Base-by-base conservation (phyloP, 192 early-diverging fungal genomes). In the Rhizophagus clarus region DNA sequence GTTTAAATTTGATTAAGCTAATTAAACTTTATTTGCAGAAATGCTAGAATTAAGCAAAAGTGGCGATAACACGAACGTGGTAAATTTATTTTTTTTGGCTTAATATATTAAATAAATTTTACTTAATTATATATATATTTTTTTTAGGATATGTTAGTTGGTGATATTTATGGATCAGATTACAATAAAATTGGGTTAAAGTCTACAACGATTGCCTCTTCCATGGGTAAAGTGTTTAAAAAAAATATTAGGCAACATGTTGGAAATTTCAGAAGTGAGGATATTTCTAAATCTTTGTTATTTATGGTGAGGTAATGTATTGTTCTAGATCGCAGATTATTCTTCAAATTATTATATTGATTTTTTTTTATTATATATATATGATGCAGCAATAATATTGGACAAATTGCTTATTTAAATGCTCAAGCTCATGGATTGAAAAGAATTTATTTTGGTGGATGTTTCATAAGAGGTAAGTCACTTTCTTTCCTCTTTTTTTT, bases 351-450 rank as follows among this genome's bases (percentile, higher is more conserved):
- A 66, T 12, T 80, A 77, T 29, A 64, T 32, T 66, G 11, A 24
- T 68, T 47, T 15, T 0, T 78, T 42, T 8, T 78, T 61, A 66
- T 49, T 62, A 40, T 17, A 20, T 17, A 6, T 73, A 34, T 37
- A 78, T 3, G 29, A 76, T 5, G 29, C 83, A 93, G 95, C 84
- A 99, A 99, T 88, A 99, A 98, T 83, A 96, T 99, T 89, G 97
- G 98, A 12, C 98, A 99, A 84, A 98, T 99, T 74, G 98, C 97
- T 0, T 99, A 97, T 77, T 86, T 99, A 74, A 98, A 98, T 81
- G 98, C 98, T 9, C 92, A 96, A 82, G 90, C 93, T 32, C 97
- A 98, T 86, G 94, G 92, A 26, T 91, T 98, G 75, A 85, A 86
- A 26, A 88, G 89, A 66, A 98, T 99, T 72, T 99, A 98, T 87